Evolutionary conservation across 2,329 filamentous ascomycete genomes (phyloP), one percentile per base, ranked within the genome.

Genomic region (Phyllosticta citrichinensis): DNA sequence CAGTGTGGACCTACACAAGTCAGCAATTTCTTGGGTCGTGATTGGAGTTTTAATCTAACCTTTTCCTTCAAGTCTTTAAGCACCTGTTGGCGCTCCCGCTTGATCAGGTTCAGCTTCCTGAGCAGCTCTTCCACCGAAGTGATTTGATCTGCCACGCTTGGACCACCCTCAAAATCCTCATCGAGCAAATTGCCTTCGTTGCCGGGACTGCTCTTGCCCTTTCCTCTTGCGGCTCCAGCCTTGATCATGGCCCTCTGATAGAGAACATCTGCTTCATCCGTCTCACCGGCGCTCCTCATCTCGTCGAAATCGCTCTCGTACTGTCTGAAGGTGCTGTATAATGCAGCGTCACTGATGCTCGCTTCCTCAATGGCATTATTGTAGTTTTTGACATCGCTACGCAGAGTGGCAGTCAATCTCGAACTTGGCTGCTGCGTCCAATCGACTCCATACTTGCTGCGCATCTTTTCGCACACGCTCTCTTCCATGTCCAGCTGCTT

Each of bases 391-490:
- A 97, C 88, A 70, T 99, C 94, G 62, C 85, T 87, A 60, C 92
- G 84, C 56, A 99, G 77, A 0, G 93, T 97, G 3, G 89, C 86
- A 1, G 93, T 99, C 51, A 99, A 81, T 61, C 90, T 83, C 33
- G 89, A 90, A 71, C 93, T 97, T 11, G 94, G 94, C 69, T 99
- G 94, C 69, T 99, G 94, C 19, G 91, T 96, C 94, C 94, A 99
- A 60, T 97, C 93, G 27, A 81, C 83, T 60, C 93, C 92, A 71
- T 97, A 97, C 73, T 99, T 99, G 12, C 91, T 95, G 55, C 94
- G 85, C 94, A 99, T 99, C 79, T 97, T 99, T 74, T 99, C 94
- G 72, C 94, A 99, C 0, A 97, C 90, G 61, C 90, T 95, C 76
- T 97, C 95, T 73, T 99, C 94, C 85, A 94, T 91, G 66, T 99